These are phyloP conservation scores for Hypericum androsaemum DNA, from an alignment of 345 rosid genomes.

Conservation along the genomic window DNA sequence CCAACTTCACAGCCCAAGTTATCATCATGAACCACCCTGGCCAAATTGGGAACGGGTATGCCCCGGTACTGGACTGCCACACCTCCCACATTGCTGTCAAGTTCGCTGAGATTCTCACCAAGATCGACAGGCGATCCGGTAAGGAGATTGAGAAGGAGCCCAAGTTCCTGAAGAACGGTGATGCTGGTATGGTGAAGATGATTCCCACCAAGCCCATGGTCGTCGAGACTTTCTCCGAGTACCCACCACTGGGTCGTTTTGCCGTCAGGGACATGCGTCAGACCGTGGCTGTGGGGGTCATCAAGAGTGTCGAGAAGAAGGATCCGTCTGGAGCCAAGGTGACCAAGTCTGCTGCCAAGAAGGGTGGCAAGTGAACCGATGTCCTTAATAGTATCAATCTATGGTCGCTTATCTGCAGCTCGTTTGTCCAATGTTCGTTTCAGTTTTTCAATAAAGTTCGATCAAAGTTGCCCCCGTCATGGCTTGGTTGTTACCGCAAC, in stretches of 20 bases:
- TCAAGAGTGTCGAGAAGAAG: slow-evolving; percentile 82
- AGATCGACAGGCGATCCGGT: slow-evolving; percentile 71
- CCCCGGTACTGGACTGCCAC: slow-evolving; percentile 82
- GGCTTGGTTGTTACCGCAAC: too few relatives aligned
- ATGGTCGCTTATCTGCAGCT: too few relatives aligned
- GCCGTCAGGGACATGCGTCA: slow-evolving; percentile 94
- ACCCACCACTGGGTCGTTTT: slow-evolving; percentile 83
- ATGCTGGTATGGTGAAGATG: slow-evolving; percentile 76
- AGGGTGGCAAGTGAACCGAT: slow-evolving; percentile 17
- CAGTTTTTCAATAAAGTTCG: too few relatives aligned
- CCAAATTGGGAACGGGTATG: slow-evolving; percentile 80
- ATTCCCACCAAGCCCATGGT: slow-evolving; percentile 90
- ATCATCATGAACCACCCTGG: slow-evolving; percentile 96
- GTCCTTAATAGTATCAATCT: too few relatives aligned
- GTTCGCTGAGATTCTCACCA: slow-evolving; percentile 54
- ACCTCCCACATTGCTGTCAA: slow-evolving; percentile 80
- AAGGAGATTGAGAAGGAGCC: slow-evolving; percentile 87
- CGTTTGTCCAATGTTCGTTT: too few relatives aligned
- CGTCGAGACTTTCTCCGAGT: slow-evolving; percentile 67
- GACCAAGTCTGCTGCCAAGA: slow-evolving; percentile 79
- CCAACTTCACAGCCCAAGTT: slow-evolving; percentile 71
- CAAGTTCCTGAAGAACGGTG: slow-evolving; percentile 77
- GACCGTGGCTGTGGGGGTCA: slow-evolving; percentile 83
- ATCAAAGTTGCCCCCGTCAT: too few relatives aligned
- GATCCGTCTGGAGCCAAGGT: slow-evolving; percentile 77